Evolutionary conservation across 106 monocot genomes (phyloP).

Genomic region (Narthecium ossifragum): DNA sequence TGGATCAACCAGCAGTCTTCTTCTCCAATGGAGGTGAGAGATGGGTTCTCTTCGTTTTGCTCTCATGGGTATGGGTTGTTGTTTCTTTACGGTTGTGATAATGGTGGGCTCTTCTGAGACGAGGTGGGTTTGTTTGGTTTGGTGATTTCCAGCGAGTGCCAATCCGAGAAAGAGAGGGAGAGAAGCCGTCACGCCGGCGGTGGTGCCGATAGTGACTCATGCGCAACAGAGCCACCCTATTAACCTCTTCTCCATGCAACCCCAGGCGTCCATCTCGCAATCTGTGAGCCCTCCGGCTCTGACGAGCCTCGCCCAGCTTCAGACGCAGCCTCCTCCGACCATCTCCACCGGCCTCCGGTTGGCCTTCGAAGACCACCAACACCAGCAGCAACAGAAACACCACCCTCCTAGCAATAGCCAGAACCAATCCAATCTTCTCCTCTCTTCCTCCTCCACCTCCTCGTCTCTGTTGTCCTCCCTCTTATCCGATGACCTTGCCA

Average conservation of each 20-base stretch:
- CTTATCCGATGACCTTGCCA: slow-evolving; percentile 22
- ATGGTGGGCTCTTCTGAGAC: too few species aligned
- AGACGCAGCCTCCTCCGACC: slow-evolving; percentile 15
- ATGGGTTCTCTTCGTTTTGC: not conserved
- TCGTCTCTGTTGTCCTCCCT: not conserved
- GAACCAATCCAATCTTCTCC: slow-evolving; percentile 1
- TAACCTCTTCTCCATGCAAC: not conserved
- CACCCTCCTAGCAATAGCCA: slow-evolving; percentile 5
- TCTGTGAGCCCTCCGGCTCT: slow-evolving; percentile 10
- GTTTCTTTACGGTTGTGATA: too few species aligned
- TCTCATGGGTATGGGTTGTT: not conserved
- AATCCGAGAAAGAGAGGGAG: slow-evolving; percentile 32
- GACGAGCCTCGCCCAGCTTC: not conserved
- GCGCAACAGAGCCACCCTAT: slow-evolving; percentile 1
- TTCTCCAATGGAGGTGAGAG: slow-evolving; percentile 19
- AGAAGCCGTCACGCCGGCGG: slow-evolving; percentile 7
- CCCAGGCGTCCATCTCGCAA: not conserved
- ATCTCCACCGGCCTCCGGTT: slow-evolving; percentile 75
- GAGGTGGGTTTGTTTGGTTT: not conserved
- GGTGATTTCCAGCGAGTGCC: slow-evolving; percentile 3
- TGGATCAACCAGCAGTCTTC: slow-evolving; percentile 15
- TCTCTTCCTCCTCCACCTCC: not conserved
- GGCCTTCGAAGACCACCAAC: slow-evolving; percentile 28
- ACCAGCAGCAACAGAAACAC: too few species aligned
- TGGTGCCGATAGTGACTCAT: too few species aligned